A percentile compares a stretch with the other conserved stretches of the same genome.
Conservation (phyloP, 805 yeast genomes). For the Candida ulmi region DNA sequence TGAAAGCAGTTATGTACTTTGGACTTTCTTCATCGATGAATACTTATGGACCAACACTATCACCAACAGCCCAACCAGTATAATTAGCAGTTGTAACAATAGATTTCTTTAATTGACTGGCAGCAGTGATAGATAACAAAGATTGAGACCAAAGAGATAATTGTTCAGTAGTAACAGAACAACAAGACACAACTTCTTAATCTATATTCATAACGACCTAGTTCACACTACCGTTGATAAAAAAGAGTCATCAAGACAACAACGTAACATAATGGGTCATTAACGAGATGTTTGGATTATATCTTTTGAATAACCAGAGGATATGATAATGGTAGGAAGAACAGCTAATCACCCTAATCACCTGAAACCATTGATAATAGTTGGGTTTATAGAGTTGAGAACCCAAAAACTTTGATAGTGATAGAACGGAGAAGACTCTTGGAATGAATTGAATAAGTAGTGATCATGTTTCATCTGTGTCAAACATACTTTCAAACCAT, state of each 20-base stretch:
- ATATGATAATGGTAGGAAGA: slow-evolving; percentile 26
- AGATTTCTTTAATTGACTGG: slow-evolving; percentile 37
- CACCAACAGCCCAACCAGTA: slow-evolving; percentile 45
- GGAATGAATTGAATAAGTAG: too few relatives aligned
- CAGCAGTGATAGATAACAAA: slow-evolving; percentile 51
- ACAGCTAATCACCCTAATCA: slow-evolving; percentile 6
- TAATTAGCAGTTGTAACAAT: slow-evolving; percentile 41
- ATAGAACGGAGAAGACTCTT: too few relatives aligned
- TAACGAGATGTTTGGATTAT: slow-evolving; percentile 11
- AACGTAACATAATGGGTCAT: slow-evolving; percentile 24
- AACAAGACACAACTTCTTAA: slow-evolving; percentile 35
- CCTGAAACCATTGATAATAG: slow-evolving; percentile 45
- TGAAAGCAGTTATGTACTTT: slow-evolving; percentile 25
- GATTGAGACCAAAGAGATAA: slow-evolving; percentile 41
- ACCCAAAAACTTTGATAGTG: slow-evolving; percentile 48
- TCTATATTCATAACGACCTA: slow-evolving; percentile 9
- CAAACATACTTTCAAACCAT: too few relatives aligned
- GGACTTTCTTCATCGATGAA: slow-evolving; percentile 45
- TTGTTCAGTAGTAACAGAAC: slow-evolving; percentile 40
- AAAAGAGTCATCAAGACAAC: slow-evolving; percentile 32
- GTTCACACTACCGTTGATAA: slow-evolving; percentile 2
- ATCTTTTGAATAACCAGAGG: slow-evolving; percentile 30
- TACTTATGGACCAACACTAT: slow-evolving; percentile 54
- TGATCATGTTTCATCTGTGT: too few relatives aligned
- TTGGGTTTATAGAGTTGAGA: slow-evolving; percentile 13